Evolutionary conservation across 73 alveolate genomes (phyloP).

Genomic region (Urostyla sp.): DNA sequence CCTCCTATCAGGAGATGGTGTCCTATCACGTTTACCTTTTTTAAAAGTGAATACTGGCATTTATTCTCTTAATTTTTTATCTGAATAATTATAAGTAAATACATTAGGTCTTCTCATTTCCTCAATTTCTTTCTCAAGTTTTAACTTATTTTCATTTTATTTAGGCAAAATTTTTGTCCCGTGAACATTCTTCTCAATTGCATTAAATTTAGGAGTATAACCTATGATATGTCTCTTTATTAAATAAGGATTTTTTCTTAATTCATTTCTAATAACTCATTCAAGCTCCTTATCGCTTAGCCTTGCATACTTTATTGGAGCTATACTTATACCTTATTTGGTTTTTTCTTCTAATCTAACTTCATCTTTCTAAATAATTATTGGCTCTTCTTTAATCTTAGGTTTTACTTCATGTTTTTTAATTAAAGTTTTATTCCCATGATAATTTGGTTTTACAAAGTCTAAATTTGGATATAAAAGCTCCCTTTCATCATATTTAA

Average conservation of each 20-base stretch:
- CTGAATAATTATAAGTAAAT: slow-evolving; percentile 37
- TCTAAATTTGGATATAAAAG: slow-evolving; percentile 36
- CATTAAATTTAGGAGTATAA: neutral
- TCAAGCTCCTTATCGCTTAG: slow-evolving; percentile 24
- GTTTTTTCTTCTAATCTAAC: slow-evolving; percentile 5
- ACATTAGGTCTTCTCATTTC: slow-evolving; percentile 49
- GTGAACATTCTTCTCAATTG: slow-evolving; percentile 31
- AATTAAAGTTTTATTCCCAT: slow-evolving; percentile 31
- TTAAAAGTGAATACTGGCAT: slow-evolving; percentile 36
- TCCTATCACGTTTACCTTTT: slow-evolving; percentile 13
- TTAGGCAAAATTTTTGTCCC: slow-evolving; percentile 34
- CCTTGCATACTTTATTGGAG: slow-evolving; percentile 14
- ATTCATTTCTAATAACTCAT: neutral
- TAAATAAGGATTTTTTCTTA: slow-evolving; percentile 35
- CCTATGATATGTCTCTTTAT: neutral
- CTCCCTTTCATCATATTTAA: slow-evolving; percentile 2
- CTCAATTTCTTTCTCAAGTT: slow-evolving; percentile 28
- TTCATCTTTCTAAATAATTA: neutral
- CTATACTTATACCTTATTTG: slow-evolving; percentile 24
- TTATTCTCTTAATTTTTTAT: neutral
- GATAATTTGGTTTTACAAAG: slow-evolving; percentile 21
- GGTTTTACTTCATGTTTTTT: slow-evolving; percentile 17
- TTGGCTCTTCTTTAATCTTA: neutral
- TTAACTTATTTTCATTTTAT: neutral
- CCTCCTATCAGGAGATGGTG: slow-evolving; percentile 65